A percentile compares a stretch with the other conserved stretches of the same genome.
Evolutionary conservation across 345 rosid species (phyloP).

Genomic region (Lagerstroemia speciosa): DNA sequence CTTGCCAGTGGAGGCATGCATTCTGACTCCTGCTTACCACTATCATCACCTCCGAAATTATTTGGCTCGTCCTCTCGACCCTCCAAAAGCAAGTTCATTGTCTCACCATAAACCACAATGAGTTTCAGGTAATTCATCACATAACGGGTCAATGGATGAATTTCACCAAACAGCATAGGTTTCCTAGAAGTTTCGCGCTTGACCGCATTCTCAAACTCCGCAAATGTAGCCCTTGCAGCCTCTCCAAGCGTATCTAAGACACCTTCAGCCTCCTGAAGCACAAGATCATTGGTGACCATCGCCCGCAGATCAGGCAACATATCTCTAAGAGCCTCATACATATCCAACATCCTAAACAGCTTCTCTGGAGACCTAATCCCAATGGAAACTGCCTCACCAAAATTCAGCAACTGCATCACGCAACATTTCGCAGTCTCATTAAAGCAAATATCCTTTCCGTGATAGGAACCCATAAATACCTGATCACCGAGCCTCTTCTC

Average conservation of each 20-base stretch:
- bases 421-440: conserved; percentile 80
- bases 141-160: conserved; percentile 88
- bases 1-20: conserved; percentile 41
- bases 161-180: conserved; percentile 79
- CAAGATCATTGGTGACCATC: conserved; percentile 54
- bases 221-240: conserved; percentile 80
- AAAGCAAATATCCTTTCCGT: conserved; percentile 63
- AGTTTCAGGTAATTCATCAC: conserved; percentile 91
- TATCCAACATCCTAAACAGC: conserved; percentile 86
- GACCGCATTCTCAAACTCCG: conserved; percentile 84
- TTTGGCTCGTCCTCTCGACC: conserved; percentile 32
- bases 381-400: conserved; percentile 85
- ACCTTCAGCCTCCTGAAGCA: conserved; percentile 51
- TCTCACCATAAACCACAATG: conserved; percentile 86
- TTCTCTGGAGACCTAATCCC: conserved; percentile 81
- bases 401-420: conserved; percentile 80
- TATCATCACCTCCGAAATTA: conserved; percentile 27
- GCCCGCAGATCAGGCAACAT: conserved; percentile 43
- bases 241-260: conserved; percentile 56
- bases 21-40: conserved; percentile 19
- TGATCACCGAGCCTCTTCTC: conserved; percentile 77
- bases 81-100: conserved; percentile 55
- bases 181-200: conserved; percentile 62
- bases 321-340: conserved; percentile 75
- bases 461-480: conserved; percentile 51